Evolutionary conservation across 139 green algal genomes (phyloP), one percentile per base, ranked within the genome.

Genomic region (Microglena sp.): DNA sequence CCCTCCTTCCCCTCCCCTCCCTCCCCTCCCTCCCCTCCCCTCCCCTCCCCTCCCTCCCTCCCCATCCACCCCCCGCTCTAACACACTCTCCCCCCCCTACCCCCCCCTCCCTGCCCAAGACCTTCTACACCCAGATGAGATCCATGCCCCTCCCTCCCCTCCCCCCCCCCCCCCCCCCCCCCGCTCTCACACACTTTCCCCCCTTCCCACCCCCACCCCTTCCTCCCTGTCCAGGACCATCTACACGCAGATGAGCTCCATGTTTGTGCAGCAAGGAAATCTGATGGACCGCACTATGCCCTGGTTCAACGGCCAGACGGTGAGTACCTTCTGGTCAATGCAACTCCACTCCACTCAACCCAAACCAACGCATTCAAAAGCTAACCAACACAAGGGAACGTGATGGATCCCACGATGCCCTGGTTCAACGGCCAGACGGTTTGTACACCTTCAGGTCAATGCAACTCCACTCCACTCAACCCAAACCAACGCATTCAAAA

Each of bases 91-190:
- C 43, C 18, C 18, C 43, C 43, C 43, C 43, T 18, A 24, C 18
- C 43, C 43, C 43, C 18, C 43, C 18, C 18, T 60, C 53, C 31
- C 24, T 28, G 22, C 21, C 1, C 74, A 85, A 75, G 87, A 92
- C 86, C 31, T 84, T 97, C 60, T 96, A 96, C 77, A 81, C 76
- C 27, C 85, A 92, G 82, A 96, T 96, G 90, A 76, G 81, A 60
- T 87, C 79, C 34, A 85, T 96, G 53, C 22, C 46, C 11, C 46
- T 5, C 46, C 46, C 22, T 27, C 11, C 5, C 6, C 11, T n/a
- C 22, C 29, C 46, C 22, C 46, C 11, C 46, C 6, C 46, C 46
- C 22, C 11, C 11, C 5, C 6, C 11, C 46, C 22, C 29, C 46
- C 46, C 46, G 27, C 46, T 57, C 46, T 53, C 18, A 24, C 43